Conservation (phyloP, 2,329 filamentous ascomycete species). For the Fusarium albidum region DNA sequence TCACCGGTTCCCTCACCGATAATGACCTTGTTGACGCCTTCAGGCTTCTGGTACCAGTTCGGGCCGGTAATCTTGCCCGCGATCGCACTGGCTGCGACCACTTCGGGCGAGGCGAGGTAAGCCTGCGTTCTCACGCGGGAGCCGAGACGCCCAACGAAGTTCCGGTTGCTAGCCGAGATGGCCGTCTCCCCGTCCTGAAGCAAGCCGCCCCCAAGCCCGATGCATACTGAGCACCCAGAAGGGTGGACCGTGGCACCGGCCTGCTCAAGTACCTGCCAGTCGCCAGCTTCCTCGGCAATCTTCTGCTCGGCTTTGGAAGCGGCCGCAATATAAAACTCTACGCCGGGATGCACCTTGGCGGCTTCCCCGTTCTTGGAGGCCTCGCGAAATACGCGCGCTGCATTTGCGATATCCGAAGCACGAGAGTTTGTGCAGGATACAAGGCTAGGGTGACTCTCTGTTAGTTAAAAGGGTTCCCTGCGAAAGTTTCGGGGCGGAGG, state of each 20-base stretch:
- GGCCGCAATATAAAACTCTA: slow-evolving; percentile 89
- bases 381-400: slow-evolving; percentile 82
- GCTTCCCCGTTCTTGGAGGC: slow-evolving; percentile 71
- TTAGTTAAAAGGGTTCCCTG: too few species aligned
- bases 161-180: slow-evolving; percentile 84
- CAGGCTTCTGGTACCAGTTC: slow-evolving; percentile 78
- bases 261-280: slow-evolving; percentile 85
- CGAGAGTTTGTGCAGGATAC: slow-evolving; percentile 91
- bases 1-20: slow-evolving; percentile 77
- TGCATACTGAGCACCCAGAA: too few species aligned
- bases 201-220: slow-evolving; percentile 82
- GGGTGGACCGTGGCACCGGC: slow-evolving; percentile 87
- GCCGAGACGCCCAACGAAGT: slow-evolving; percentile 94
- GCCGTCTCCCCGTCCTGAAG: slow-evolving; percentile 87
- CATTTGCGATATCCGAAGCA: slow-evolving; percentile 80
- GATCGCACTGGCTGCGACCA: slow-evolving; percentile 90
- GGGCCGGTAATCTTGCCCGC: slow-evolving; percentile 77
- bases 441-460: too few species aligned
- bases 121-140: slow-evolving; percentile 75
- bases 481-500: too few species aligned
- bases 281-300: slow-evolving; percentile 78
- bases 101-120: slow-evolving; percentile 88
- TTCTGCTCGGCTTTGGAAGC: slow-evolving; percentile 82
- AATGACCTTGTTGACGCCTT: slow-evolving; percentile 71
- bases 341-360: slow-evolving; percentile 76